Base-by-base conservation (phyloP, 2,329 filamentous ascomycete genomes). In the Paracamarosporium sp. region DNA sequence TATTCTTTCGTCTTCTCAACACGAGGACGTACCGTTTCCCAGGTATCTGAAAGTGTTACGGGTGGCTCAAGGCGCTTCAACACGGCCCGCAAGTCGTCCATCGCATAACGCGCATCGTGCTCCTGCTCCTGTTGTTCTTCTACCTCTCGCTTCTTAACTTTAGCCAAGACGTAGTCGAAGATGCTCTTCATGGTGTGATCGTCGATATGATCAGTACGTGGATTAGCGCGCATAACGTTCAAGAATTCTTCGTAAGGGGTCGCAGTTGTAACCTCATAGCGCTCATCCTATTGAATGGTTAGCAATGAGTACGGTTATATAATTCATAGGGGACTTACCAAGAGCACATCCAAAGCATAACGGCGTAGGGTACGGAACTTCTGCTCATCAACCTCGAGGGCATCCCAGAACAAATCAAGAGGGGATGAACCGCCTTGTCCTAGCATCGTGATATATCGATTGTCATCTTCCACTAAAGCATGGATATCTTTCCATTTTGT, bases 391-490 rank as follows among this genome's bases (percentile, higher is more conserved):
- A 97, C 93, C 75, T 98, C 95, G 25, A 98, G 85, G 46, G 93
- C 82, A 74, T 99, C 95, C 92, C 94, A 97, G 80, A 99, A 98
- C 6, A 99, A 82, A 70, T 98, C 93, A 63, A 97, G 84, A 13
- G 95, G 92, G 4, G 87, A 90, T 4, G 93, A 97, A 55, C 94
- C 93, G 57, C 86, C 79, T 72, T 96, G 92, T 50, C 93, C 93
- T 58, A 93, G 85, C 83, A 97, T 92, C 62, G 87, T 88, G 67
- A 83, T 84, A 77, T 97, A 98, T 64, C 93, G 91, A 46, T 89
- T 85, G 70, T 99, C 95, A 54, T 90, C 82, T 67, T 91, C 86
- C 65, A 99, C 85, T 46, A 90, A 75, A 0, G 90, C 87, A 64
- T 90, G 83, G 62, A 98, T 84, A 57, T 93, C 86, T 76, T 85